Base-by-base conservation (phyloP, 192 early-diverging fungal genomes). In the Martensiomyces pterosporus region DNA sequence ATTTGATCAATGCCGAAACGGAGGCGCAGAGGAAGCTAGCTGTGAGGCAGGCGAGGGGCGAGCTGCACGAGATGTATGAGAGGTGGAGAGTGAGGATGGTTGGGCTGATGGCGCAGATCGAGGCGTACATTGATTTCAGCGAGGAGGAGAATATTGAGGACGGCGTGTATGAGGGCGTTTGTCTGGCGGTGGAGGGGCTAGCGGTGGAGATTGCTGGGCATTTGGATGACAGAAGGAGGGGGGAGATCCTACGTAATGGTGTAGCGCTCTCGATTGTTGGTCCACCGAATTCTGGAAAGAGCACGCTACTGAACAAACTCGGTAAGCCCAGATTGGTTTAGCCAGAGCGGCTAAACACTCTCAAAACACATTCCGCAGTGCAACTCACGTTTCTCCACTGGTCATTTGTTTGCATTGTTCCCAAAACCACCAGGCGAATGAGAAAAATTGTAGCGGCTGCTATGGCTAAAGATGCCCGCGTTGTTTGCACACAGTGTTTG, bases 91-190 rank as follows among this genome's bases (percentile, higher is more conserved):
- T 49, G 17, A 45, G 75, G 42, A 42, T 88, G 4, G 77, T 90
- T 21, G 35, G 68, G 12, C 52, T 68, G 16, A 80, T 83, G 69
- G 86, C 83, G 1, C 55, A 76, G 1, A 60, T 80, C 8, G 88
- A 90, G 41, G 86, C 88, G 10, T 49, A 79, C 2, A 86, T 90
- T 17, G 88, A 90, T 29, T 90, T 90, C 71, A 78, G 83, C 36
- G 88, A 88, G 50, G 86, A 90, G 39, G 88, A 90, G 43, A 77
- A 84, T 16, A 85, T 90, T 26, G 88, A 90, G 36, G 82, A 87
- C 27, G 81, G 67, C 19, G 78, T 87, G 0, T 68, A 53, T 14
- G 29, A 32, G 12, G 26, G 36, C 9, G 69, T 65, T 4, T 37
- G 41, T 16, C 18, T 16, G 3, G 24, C 29, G 1, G 60, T 46